Evolutionary conservation across 495 filamentous ascomycete genomes (phyloP), one percentile per base, ranked within the genome.

Genomic region (Aspergillus ellipticus): DNA sequence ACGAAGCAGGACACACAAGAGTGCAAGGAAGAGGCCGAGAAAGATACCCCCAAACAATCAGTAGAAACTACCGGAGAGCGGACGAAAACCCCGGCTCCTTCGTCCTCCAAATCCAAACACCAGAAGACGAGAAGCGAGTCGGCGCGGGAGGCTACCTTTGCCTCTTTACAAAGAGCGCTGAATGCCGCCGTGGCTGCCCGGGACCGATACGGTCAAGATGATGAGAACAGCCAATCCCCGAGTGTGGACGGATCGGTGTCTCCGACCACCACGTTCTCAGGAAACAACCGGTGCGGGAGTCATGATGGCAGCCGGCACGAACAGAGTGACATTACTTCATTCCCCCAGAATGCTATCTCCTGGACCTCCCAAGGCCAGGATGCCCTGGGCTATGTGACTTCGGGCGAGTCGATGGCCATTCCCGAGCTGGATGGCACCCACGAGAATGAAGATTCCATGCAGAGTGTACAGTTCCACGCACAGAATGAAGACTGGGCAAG

Each of bases 111-210:
- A 10, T 60, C 61, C 13, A 74, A 72, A 54, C 73, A 75, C 54
- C 68, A 74, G 24, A 75, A 76, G 55, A 71, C 73, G 13, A 64
- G 66, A 41, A 78, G 73, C 37, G 73, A 78, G 52, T 66, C 73
- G 5, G 69, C 72, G 19, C 72, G 72, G 6, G 73, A 76, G 47
- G 74, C 73, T 39, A 78, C 73, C 3, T 76, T 76, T 56, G 73
- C 73, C 3, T 77, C 74, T 19, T 56, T 78, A 49, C 75, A 78
- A 55, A 60, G 74, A 43, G 75, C 75, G 11, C 60, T 78, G 54
- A 72, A 76, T 58, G 74, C 73, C 42, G 75, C 75, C 15, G 71
- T 68, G 53, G 72, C 73, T 31, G 74, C 73, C 42, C 66, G 74
- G 1, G 68, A 72, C 42, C 70, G 67, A 4, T 74, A 69, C 57